Conservation (phyloP, 2,329 filamentous ascomycete species). For the Aspergillus niger region DNA sequence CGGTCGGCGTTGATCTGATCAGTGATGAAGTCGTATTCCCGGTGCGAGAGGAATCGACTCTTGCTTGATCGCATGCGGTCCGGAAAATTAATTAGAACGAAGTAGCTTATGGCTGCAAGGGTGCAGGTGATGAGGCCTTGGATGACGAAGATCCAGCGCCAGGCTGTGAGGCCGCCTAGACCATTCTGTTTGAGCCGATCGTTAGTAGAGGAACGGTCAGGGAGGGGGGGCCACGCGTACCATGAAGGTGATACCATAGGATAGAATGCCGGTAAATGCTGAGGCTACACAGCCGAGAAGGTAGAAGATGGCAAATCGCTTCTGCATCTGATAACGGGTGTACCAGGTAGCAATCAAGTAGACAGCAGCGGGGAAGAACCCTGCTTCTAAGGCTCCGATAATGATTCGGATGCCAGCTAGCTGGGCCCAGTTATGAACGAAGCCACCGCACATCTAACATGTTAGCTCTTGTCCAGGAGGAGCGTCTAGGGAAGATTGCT, state of each 20-base stretch:
- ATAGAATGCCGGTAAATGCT: slow-evolving; percentile 68
- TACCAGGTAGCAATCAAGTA: slow-evolving; percentile 51
- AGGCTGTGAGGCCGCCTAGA: slow-evolving; percentile 53
- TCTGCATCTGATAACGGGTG: slow-evolving; percentile 65
- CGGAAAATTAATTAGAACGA: slow-evolving; percentile 66
- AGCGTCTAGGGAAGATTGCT: neutral
- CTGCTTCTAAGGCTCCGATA: slow-evolving; percentile 49
- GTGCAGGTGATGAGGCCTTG: slow-evolving; percentile 55
- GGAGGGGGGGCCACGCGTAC: neutral
- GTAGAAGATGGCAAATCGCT: slow-evolving; percentile 70
- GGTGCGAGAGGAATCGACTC: slow-evolving; percentile 53
- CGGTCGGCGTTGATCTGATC: slow-evolving; percentile 58
- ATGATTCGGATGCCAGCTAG: slow-evolving; percentile 46
- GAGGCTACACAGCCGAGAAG: slow-evolving; percentile 67
- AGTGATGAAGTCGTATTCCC: slow-evolving; percentile 47
- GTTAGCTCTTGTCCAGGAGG: neutral
- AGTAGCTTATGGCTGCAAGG: slow-evolving; percentile 55
- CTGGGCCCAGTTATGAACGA: slow-evolving; percentile 35
- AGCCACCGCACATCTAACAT: slow-evolving; percentile 13
- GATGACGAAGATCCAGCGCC: slow-evolving; percentile 67
- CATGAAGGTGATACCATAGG: slow-evolving; percentile 62
- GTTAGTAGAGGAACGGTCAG: neutral
- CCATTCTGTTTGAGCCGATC: slow-evolving; percentile 23
- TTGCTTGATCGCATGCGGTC: slow-evolving; percentile 52
- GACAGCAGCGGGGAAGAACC: slow-evolving; percentile 49